Base-by-base conservation (phyloP, 2,329 filamentous ascomycete genomes). In the Botryotinia convoluta region DNA sequence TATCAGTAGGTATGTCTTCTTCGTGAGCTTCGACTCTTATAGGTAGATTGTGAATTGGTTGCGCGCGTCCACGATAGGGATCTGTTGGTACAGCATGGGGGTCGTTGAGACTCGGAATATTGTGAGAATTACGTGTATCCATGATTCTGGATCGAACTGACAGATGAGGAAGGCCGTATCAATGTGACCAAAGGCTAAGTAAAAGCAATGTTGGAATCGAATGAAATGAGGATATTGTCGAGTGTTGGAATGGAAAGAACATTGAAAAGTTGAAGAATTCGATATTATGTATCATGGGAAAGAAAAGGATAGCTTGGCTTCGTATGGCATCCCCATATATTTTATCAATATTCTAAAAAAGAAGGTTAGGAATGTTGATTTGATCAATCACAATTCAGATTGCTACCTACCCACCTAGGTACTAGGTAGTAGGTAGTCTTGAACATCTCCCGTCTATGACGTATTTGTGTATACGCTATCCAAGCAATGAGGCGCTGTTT, bases 1-100 rank as follows among this genome's bases (percentile, higher is more conserved):
- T 84, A 26, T 82, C 81, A 35, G 83, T 83, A 20, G 83, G 82
- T 16, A 71, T 71, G n/a, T 79, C 78, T 72, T 77, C 75, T 67
- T 74, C 74, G 29, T 75, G 76, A 42, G 74, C 73, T 54, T 78
- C 77, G n/a, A 77, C 75, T 10, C 76, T 70, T 61, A 77, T 71
- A 39, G 78, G 78, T 59, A 61, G 77, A 77, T 64, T 75, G 71
- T 61, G 70, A 74, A 54, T 51, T 37, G 62, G 48, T n/a, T 59
- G 62, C 20, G 61, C 48, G 48, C 65, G 65, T 45, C 68, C 68
- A 37, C 54, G 68, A 29, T 70, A 61, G 20, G 68, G 68, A 70
- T 70, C 68, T 32, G 68, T 70, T 45, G 68, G 68, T 45, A 61
- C 68, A 14, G 68, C 68, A 37, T 61, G 39, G 8, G 54, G 68